Evolutionary conservation across 108 stramenopile genomes (phyloP).

Genomic region (Cyclotella baltica): DNA sequence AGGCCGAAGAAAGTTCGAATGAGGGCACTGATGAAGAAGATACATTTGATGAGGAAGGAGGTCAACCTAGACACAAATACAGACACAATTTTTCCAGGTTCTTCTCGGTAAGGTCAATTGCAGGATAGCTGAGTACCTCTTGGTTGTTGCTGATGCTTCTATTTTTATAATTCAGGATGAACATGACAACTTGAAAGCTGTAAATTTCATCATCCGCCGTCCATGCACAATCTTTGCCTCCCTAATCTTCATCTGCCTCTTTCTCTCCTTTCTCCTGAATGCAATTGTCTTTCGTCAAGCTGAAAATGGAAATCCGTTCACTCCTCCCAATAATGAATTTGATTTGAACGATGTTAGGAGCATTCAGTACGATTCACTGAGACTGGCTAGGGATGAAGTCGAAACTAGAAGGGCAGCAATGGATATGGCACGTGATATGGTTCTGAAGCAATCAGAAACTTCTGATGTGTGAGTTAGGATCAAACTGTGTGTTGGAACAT

Average conservation of each 20-base stretch:
- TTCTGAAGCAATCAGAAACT: no score
- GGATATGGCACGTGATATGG: no score
- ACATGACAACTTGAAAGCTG: conserved; percentile 63
- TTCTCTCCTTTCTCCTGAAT: conserved; percentile 45
- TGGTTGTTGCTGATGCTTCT: no score
- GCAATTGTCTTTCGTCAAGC: conserved; percentile 29
- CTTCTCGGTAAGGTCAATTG: no score
- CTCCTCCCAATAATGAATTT: conserved; percentile 45
- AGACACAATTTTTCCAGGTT: no score
- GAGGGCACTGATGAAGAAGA: no score
- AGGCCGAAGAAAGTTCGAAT: no score
- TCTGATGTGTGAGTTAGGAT: neutral
- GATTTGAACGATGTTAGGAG: conserved; percentile 54
- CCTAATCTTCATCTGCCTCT: conserved; percentile 45
- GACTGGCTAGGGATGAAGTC: conserved; percentile 55
- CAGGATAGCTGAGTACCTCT: no score
- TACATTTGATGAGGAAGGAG: no score
- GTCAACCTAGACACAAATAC: no score
- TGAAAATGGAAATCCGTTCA: conserved; percentile 60
- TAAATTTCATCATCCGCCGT: conserved; percentile 49
- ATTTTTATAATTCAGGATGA: no score
- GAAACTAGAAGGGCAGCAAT: neutral
- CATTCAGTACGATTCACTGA: conserved; percentile 55
- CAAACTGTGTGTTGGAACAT: no score
- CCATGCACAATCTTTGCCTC: conserved; percentile 46